Evolutionary conservation across 2,329 filamentous ascomycete genomes (phyloP).

Genomic region (Alternaria sp.): DNA sequence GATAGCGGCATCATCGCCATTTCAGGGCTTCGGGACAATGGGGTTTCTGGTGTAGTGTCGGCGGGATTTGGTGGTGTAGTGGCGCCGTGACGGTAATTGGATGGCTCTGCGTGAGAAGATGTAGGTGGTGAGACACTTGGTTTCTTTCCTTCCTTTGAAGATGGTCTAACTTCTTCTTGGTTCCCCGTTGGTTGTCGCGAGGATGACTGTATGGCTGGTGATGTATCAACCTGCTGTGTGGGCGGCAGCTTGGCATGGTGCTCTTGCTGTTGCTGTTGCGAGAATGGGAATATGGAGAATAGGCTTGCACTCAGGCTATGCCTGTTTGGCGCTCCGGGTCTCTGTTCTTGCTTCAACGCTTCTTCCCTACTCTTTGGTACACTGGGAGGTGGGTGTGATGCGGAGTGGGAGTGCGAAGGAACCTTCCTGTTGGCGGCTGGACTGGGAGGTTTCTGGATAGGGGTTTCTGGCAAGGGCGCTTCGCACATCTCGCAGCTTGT

Average conservation of each 20-base stretch:
- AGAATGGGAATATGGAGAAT: constrained; percentile 49
- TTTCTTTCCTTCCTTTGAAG: constrained; percentile 9
- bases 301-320: constrained; percentile 47
- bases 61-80: constrained; percentile 19
- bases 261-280: constrained; percentile 42
- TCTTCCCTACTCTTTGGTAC: constrained; percentile 14
- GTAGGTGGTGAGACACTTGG: background rate
- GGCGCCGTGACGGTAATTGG: background rate
- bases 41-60: constrained; percentile 11
- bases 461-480: constrained; percentile 35
- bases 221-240: constrained; percentile 27
- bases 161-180: background rate
- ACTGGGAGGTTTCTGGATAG: constrained; percentile 35
- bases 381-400: constrained; percentile 35
- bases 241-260: constrained; percentile 41
- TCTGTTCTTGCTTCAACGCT: constrained; percentile 15
- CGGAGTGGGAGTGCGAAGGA: constrained; percentile 40
- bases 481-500: constrained; percentile 47
- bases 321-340: constrained; percentile 37
- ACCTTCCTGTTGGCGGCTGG: constrained; percentile 24
- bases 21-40: constrained; percentile 33
- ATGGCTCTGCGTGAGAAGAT: background rate
- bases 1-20: constrained; percentile 48
- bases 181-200: background rate
- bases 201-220: constrained; percentile 9